Base-by-base conservation (phyloP, 169 alveolate species). In the Plasmodium coatneyi region DNA sequence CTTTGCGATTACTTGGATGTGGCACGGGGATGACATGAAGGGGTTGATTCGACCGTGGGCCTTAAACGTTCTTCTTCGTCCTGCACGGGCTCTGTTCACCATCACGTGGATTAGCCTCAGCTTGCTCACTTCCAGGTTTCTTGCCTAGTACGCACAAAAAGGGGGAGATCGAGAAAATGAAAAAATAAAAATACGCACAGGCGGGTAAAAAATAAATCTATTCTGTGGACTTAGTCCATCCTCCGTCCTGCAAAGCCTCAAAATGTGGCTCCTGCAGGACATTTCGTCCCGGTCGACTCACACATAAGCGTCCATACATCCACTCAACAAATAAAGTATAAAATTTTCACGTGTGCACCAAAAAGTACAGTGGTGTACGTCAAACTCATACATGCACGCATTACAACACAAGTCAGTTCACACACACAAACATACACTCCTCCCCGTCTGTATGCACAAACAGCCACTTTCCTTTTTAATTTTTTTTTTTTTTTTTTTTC, bases 1-100 rank as follows among this genome's bases (percentile, higher is more conserved):
- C 52, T 95, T 96, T 49, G 98, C 98, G 79, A 98, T 97, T 60
- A 98, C 84, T 95, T 98, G 98, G 81, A 98, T 95, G 94, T 98
- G 98, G 94, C 99, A 98, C 4, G 99, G 98, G 54, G 96, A 97
- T 52, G 98, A 97, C 95, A 97, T 97, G 95, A 93, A 98, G 16
- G 99, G 98, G 80, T 97, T 98, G 96, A 99, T 99, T 94, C 99
- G 98, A 54, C 99, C 99, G 93, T 99, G 99, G 25, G 99, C 99
- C 92, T 99, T 97, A 97, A 97, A 99, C 36, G 99, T 98, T 96
- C 99, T 97, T 96, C 99, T 98, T 96, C 99, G 98, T 46, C 99
- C 99, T 81, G 97, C 97, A 80, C 97, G 98, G 10, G 99, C 99
- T 93, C 99, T 98, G 95, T 98, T 97, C 46, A 98, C 99, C 95